These are phyloP conservation scores for Parasitella parasitica DNA, from an alignment of 371 early-diverging fungal genomes.

Conservation along the genomic window DNA sequence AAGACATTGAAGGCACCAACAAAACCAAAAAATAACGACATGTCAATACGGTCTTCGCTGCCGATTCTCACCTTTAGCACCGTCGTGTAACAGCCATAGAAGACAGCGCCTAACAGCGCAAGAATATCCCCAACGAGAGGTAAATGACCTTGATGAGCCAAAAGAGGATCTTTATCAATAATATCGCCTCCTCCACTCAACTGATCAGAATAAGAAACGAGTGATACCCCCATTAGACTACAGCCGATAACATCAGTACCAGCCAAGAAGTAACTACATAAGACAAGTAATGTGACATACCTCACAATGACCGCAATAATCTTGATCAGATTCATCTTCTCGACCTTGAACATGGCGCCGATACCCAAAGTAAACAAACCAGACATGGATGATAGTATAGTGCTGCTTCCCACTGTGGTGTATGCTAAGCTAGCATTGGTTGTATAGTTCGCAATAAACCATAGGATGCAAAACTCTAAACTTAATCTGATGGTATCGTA, in stretches of 20 bases:
- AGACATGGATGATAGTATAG: constrained; percentile 77
- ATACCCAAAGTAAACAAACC: constrained; percentile 76
- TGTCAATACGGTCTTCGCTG: constrained; percentile 66
- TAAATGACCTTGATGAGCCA: background rate
- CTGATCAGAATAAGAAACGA: constrained; percentile 49
- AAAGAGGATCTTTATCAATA: background rate
- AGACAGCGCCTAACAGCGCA: constrained; percentile 67
- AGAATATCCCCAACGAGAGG: constrained; percentile 65
- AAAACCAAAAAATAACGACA: constrained; percentile 75
- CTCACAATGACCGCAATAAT: constrained; percentile 54
- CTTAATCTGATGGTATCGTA: constrained; percentile 68
- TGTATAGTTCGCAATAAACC: constrained; percentile 80
- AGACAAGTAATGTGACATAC: constrained; percentile 23
- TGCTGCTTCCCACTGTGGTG: constrained; percentile 80
- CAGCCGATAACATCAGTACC: background rate
- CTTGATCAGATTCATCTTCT: constrained; percentile 56
- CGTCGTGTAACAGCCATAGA: constrained; percentile 76
- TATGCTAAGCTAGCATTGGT: constrained; percentile 78
- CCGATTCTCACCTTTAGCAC: constrained; percentile 68
- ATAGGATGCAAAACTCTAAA: constrained; percentile 74
- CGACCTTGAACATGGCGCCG: constrained; percentile 62
- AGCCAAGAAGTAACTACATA: background rate
- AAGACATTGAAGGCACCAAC: constrained; percentile 75
- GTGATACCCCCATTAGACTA: constrained; percentile 54
- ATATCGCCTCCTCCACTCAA: background rate